Conservation (phyloP, 1,139 yeast species). For the Nadsonia commutata region DNA sequence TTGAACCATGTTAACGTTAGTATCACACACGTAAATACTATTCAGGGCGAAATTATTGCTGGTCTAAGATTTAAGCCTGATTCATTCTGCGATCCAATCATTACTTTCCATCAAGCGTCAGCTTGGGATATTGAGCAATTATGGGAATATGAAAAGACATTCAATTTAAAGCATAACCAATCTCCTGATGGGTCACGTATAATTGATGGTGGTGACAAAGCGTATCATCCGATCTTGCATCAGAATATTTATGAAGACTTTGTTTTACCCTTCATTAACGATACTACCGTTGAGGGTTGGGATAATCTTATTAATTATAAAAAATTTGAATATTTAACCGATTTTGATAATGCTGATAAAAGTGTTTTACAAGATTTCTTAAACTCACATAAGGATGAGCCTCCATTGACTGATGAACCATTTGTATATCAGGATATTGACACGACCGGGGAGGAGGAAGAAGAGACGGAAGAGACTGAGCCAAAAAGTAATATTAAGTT, state of each 20-base stretch:
- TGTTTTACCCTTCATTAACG: slow-evolving; percentile 18
- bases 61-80: slow-evolving; percentile 9
- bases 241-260: slow-evolving; percentile 23
- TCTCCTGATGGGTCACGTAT: no score
- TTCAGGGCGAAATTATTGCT: slow-evolving; percentile 3
- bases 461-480: no score
- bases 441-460: no score
- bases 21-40: slow-evolving; percentile 1
- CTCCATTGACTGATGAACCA: no score
- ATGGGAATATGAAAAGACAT: slow-evolving; percentile 23
- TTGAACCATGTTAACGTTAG: slow-evolving; percentile 5
- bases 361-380: no score
- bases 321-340: not conserved
- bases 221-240: slow-evolving; percentile 13
- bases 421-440: no score
- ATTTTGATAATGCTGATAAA: no score
- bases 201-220: slow-evolving; percentile 1
- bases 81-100: slow-evolving; percentile 23
- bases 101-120: slow-evolving; percentile 22
- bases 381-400: no score
- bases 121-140: slow-evolving; percentile 22
- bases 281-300: slow-evolving; percentile 16
- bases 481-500: no score
- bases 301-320: slow-evolving; percentile 11
- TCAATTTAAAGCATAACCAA: slow-evolving; percentile 13